Conservation (phyloP, 2,329 filamentous ascomycete species). For the Paecilomyces sp. region DNA sequence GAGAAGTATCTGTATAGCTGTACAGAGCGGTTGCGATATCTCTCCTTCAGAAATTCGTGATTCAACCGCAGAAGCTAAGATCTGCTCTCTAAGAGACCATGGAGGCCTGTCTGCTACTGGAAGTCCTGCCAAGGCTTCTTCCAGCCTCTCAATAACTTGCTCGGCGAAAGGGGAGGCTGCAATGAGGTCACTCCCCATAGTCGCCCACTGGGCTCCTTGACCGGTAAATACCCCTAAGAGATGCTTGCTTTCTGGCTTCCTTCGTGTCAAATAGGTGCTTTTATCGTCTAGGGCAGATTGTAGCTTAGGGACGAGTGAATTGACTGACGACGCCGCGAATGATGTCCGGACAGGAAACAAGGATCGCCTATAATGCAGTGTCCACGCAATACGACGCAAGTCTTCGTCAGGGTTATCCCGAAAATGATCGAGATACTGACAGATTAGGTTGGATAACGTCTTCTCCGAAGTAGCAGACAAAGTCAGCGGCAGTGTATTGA, state of each 20-base stretch:
- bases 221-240: slow-evolving; percentile 21
- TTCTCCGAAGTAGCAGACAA: background rate
- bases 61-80: slow-evolving; percentile 3
- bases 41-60: slow-evolving; percentile 9
- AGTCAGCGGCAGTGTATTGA: background rate
- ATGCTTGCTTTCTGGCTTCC: slow-evolving; percentile 1
- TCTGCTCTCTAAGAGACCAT: slow-evolving; percentile 15
- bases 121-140: background rate
- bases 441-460: background rate
- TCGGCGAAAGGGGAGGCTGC: background rate
- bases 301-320: background rate
- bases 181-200: slow-evolving; percentile 14
- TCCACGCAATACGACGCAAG: background rate
- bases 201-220: slow-evolving; percentile 24
- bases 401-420: background rate
- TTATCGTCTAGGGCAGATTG: too few species aligned
- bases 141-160: background rate
- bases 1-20: slow-evolving; percentile 14
- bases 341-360: background rate
- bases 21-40: slow-evolving; percentile 15
- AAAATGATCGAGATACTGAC: background rate
- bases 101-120: background rate
- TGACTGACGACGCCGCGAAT: background rate
- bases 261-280: background rate
- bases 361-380: background rate